These are phyloP conservation scores for Leishmania major DNA, from an alignment of 208 protist genomes.

Conservation along the genomic window DNA sequence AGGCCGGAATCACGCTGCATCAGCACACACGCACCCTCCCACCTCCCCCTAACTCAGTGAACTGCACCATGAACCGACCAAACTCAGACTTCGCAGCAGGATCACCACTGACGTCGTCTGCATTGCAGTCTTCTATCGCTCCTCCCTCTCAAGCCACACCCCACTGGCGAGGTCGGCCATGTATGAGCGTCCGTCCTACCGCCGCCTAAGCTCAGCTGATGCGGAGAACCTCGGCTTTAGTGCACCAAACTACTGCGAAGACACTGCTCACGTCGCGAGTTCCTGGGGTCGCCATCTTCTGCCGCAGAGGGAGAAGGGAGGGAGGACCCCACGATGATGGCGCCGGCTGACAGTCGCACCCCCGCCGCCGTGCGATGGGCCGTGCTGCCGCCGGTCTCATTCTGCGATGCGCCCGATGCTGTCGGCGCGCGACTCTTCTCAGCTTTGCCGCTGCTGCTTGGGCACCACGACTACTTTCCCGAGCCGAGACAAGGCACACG, in stretches of 20 bases:
- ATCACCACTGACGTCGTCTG: neutral
- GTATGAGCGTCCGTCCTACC: neutral
- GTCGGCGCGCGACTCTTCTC: neutral
- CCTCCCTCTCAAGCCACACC: neutral
- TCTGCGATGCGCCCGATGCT: neutral
- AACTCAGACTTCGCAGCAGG: neutral
- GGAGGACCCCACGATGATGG: neutral
- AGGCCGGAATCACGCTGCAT: neutral
- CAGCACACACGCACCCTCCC: neutral
- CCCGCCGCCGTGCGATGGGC: slow-evolving; percentile 15
- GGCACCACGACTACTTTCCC: slow-evolving; percentile 12
- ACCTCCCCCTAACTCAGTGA: neutral
- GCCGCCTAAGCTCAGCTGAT: neutral
- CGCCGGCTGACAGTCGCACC: slow-evolving; percentile 5
- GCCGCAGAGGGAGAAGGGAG: neutral
- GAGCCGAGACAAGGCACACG: neutral
- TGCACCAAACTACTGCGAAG: neutral
- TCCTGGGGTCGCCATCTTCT: neutral
- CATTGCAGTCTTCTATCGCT: neutral
- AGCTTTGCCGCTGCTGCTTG: neutral
- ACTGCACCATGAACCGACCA: neutral
- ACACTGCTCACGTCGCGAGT: neutral
- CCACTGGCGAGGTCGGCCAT: neutral
- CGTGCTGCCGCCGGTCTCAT: slow-evolving; percentile 4
- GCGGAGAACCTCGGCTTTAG: neutral